phyloP scores from a whole-genome alignment of 208 protist genomes.

The Perkinsela sp. region DNA sequence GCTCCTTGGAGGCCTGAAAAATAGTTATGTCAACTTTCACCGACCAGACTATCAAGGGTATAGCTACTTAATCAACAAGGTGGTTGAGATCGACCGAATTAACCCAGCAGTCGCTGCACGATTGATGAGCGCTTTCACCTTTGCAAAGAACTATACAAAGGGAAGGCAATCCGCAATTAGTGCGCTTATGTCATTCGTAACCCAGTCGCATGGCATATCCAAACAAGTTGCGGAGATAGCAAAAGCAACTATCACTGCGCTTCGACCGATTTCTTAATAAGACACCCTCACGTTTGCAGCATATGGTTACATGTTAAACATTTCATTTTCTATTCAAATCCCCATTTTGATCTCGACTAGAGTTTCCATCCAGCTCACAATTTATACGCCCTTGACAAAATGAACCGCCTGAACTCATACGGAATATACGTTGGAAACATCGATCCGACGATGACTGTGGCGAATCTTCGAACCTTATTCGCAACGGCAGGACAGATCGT shows the following conservation, averaged over 20 bases:
- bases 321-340: too few species aligned
- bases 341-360: too few species aligned
- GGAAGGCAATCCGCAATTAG: neutral
- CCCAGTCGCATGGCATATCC: neutral
- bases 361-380: too few species aligned
- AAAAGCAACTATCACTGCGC: neutral
- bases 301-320: too few species aligned
- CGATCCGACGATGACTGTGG: neutral
- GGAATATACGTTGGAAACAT: conserved; percentile 1
- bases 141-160: neutral
- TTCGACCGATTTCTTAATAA: too few species aligned
- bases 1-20: neutral
- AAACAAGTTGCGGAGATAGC: neutral
- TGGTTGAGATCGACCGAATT: neutral
- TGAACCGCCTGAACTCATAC: neutral
- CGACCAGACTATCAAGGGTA: neutral
- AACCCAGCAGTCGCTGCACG: neutral
- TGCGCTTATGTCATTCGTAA: neutral
- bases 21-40: neutral
- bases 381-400: too few species aligned
- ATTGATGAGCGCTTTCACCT: neutral
- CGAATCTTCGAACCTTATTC: neutral
- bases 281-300: too few species aligned
- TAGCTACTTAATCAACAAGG: neutral
- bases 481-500: neutral